These are phyloP conservation scores for Salvia rosmarinus DNA, from an alignment of 257 asterid species.

Conservation along the genomic window DNA sequence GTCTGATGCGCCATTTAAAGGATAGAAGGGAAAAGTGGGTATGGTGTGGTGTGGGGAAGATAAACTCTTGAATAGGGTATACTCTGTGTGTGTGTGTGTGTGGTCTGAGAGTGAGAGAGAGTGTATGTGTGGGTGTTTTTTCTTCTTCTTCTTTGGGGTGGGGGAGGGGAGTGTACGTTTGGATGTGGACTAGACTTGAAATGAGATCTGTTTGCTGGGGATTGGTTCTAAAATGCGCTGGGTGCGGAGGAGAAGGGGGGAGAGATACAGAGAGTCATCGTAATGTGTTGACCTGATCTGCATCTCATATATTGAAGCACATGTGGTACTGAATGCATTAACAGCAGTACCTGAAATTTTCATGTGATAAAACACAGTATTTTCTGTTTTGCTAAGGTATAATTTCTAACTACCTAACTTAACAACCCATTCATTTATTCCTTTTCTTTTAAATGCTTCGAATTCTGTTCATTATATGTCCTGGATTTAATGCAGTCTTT, in stretches of 20 bases:
- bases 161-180: slow-evolving; percentile 17
- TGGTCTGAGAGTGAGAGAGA: no score
- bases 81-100: slow-evolving; percentile 26
- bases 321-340: slow-evolving; percentile 47
- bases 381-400: slow-evolving; percentile 20
- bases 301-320: background rate
- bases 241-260: slow-evolving; percentile 41
- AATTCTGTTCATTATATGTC: background rate
- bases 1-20: slow-evolving; percentile 35
- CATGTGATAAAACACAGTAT: slow-evolving; percentile 30
- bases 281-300: slow-evolving; percentile 34
- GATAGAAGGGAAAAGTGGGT: slow-evolving; percentile 2
- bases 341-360: slow-evolving; percentile 42
- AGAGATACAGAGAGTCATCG: no score
- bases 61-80: slow-evolving; percentile 30
- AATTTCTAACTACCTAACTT: background rate
- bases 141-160: no score
- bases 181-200: slow-evolving; percentile 40
- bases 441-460: background rate
- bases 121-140: background rate
- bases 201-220: slow-evolving; percentile 44
- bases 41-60: background rate
- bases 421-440: slow-evolving; percentile 7
- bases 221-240: slow-evolving; percentile 49
- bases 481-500: background rate